These are phyloP conservation scores for Suillus luteus DNA, from an alignment of 768 basidiomycete species.

Conservation along the genomic window DNA sequence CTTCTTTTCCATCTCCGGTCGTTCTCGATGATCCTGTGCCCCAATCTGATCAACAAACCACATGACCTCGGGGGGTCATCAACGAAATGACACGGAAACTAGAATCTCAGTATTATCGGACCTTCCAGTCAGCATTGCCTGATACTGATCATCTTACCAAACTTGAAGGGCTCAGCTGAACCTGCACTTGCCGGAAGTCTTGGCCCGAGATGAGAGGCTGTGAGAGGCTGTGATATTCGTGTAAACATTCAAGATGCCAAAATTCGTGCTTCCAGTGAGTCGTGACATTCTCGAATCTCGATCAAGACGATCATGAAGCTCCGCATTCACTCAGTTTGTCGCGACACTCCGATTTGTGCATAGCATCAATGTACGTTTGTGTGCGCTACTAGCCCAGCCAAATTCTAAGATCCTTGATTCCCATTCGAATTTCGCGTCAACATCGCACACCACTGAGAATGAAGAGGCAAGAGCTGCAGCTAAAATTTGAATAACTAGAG, in stretches of 20 bases:
- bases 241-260: slow-evolving; percentile 41
- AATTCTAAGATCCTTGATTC: slow-evolving; percentile 42
- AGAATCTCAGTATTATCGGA: not conserved
- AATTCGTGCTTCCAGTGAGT: not conserved
- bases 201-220: slow-evolving; percentile 67
- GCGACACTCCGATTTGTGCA: slow-evolving; percentile 49
- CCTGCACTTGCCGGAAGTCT: slow-evolving; percentile 53
- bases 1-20: not conserved
- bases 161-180: slow-evolving; percentile 56
- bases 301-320: slow-evolving; percentile 23
- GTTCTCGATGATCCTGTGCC: not conserved
- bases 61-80: slow-evolving; percentile 68
- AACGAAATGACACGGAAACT: not conserved
- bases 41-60: slow-evolving; percentile 45
- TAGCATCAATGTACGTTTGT: slow-evolving; percentile 67
- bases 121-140: slow-evolving; percentile 34
- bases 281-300: slow-evolving; percentile 3
- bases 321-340: slow-evolving; percentile 38
- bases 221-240: slow-evolving; percentile 67
- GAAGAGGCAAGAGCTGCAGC: slow-evolving; percentile 54
- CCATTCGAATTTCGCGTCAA: slow-evolving; percentile 71
- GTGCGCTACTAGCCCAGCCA: slow-evolving; percentile 31
- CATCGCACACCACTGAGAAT: slow-evolving; percentile 66
- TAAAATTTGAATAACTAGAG: slow-evolving; percentile 31
- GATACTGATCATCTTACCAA: slow-evolving; percentile 63